Evolutionary conservation across 1,139 yeast genomes (phyloP), one percentile per base, ranked within the genome.

Genomic region (Zhuliangozyma blackwelliae): DNA sequence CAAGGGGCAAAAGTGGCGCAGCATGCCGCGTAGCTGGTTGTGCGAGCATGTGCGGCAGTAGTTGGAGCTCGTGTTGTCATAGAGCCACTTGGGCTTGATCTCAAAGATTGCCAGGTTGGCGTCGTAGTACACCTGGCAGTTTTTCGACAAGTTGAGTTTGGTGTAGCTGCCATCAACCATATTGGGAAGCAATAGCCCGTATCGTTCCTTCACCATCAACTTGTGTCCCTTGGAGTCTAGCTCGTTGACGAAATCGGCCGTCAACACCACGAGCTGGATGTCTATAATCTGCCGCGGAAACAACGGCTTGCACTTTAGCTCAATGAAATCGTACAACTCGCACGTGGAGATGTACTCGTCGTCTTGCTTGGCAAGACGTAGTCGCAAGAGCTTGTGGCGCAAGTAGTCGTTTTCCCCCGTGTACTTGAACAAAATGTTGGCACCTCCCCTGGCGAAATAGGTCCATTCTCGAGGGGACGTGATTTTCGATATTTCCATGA

Each of bases 41-140:
- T 65, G 57, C 58, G 67, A 68, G 40, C 76, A 70, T 4, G 73
- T 69, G 12, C 76, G 55, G 47, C 76, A 70, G 44, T 70, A 70
- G 43, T 65, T 68, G 20, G 61, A 51, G 7, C 49, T 38, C 12
- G 44, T 44, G 40, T 69, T 68, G 42, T 68, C 72, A 48, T 70
- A 70, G 29, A 70, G 55, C 76, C 76, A 70, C 49, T 70, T 70
- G 5, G 76, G 76, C 43, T 70, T 70, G 44, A 70, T 54, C 46
- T 70, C 75, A 37, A 70, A 55, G 4, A 67, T 61, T 7, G 23
- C 23, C 23, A 22, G 23, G 10, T 30, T 29, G 13, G 12, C 22
- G 31, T 35, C 30, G 38, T 46, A 46, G 46, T 66, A 66, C 25
- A 70, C 44, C 34, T 57, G 66, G 44, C 71, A 66, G 44, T 69